Evolutionary conservation across 148 eudicot species (phyloP), one percentile per base, ranked within the genome.

Genomic region (Vaccinium darrowii): DNA sequence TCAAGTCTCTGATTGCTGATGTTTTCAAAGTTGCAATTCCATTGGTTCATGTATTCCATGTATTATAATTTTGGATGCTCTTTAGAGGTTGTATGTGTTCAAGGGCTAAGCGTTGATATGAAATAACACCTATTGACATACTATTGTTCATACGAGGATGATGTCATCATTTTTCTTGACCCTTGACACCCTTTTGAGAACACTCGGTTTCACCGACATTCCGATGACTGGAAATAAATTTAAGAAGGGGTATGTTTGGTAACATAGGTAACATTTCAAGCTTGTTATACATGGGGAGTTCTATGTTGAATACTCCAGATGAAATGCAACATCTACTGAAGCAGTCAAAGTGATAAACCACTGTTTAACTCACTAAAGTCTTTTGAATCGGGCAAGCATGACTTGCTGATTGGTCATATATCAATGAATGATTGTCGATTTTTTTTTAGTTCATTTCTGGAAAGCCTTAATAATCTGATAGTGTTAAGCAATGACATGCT

Each of bases 121-220:
- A 74, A 74, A 74, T 36, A 74, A 74, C 52, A 18, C 78, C 23
- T 33, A 18, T 74, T 43, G 21, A 43, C 23, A 4, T 74, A 43
- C 23, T 62, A 21, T n/a, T 74, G 52, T 74, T 74, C 21, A 8
- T 18, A 30, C 47, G 25, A 74, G 18, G 78, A 39, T 74, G 52
- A 74, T 74, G 51, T 43, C 52, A 15, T 43, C 78, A 39, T 43
- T 36, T 74, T 30, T 39, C 78, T 33, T 16, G 52, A 5, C 50
- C 21, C 77, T 39, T 14, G 77, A 7, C 78, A 74, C 39, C 75
- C 78, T 43, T 43, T 74, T 74, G 78, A 74, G 51, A 74, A 74
- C 51, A 16, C 51, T 74, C 25, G 0, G 25, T 62, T 25, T 62
- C 69, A 8, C 69, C 4, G 11, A 74, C 78, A 39, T 36, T 36